A percentile compares a stretch with the other conserved stretches of the same genome.
Conservation (phyloP, 495 filamentous ascomycete genomes). For the Rostrohypoxylon terebratum region DNA sequence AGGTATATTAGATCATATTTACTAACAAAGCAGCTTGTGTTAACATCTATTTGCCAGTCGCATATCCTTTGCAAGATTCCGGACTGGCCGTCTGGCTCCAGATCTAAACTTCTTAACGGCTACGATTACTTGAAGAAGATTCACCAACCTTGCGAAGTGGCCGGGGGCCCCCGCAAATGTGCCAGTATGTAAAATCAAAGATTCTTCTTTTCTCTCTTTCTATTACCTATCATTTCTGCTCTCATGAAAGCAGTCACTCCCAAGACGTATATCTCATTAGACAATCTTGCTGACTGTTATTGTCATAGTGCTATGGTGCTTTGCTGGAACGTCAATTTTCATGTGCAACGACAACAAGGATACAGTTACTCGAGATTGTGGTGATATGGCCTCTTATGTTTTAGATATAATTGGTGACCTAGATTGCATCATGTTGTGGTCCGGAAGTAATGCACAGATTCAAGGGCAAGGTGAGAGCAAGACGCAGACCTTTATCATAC, state of each 20-base stretch:
- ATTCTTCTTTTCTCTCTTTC: no score
- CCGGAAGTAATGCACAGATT: not conserved
- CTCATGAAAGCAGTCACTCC: no score
- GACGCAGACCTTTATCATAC: not conserved
- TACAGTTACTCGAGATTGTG: constrained; percentile 7
- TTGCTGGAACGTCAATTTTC: not conserved
- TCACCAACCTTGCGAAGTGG: constrained; percentile 14
- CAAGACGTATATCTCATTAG: no score
- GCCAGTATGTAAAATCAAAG: not conserved
- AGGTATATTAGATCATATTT: not conserved
- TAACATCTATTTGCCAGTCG: constrained; percentile 8
- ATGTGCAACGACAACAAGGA: constrained; percentile 36
- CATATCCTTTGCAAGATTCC: constrained; percentile 24
- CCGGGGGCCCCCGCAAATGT: constrained; percentile 29
- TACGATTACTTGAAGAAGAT: constrained; percentile 28
- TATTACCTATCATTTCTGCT: no score
- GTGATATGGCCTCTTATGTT: constrained; percentile 16
- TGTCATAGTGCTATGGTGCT: constrained; percentile 18
- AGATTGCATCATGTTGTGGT: constrained; percentile 7
- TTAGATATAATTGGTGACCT: constrained; percentile 17
- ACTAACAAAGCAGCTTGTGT: not conserved
- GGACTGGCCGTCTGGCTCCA: not conserved
- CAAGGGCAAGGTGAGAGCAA: not conserved
- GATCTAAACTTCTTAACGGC: not conserved
- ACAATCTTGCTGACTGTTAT: no score